Conservation (phyloP, 768 basidiomycete genomes). For the Rubroboletus pulcherrimus region DNA sequence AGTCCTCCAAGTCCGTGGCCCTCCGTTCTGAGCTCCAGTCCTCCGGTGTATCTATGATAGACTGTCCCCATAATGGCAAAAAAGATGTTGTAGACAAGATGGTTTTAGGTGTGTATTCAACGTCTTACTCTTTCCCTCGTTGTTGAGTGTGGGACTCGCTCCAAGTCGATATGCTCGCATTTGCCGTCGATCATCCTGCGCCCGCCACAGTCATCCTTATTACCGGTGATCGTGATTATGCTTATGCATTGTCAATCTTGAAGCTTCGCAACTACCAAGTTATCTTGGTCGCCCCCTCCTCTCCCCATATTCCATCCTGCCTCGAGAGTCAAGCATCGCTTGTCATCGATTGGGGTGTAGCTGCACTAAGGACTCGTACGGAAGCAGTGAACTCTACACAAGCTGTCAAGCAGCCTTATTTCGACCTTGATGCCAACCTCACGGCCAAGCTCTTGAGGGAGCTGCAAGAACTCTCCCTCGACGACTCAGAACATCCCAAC, state of each 20-base stretch:
- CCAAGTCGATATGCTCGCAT: constrained; percentile 63
- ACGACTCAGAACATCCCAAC: constrained; percentile 13
- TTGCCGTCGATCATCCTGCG: constrained; percentile 57
- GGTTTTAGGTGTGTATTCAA: constrained; percentile 37
- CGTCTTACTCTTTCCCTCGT: neutral
- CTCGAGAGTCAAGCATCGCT: constrained; percentile 54
- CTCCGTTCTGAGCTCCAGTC: constrained; percentile 42
- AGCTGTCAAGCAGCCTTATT: constrained; percentile 24
- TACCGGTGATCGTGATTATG: constrained; percentile 64
- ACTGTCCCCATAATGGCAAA: constrained; percentile 32
- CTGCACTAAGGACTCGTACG: constrained; percentile 33
- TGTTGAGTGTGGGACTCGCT: constrained; percentile 2
- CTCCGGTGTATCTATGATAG: constrained; percentile 41
- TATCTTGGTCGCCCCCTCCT: constrained; percentile 44
- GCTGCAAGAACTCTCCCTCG: constrained; percentile 12
- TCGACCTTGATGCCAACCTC: constrained; percentile 23
- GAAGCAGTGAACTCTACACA: constrained; percentile 15
- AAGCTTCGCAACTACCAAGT: constrained; percentile 52
- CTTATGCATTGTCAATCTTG: constrained; percentile 55
- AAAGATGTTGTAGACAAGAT: constrained; percentile 45
- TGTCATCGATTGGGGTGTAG: constrained; percentile 47
- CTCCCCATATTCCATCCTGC: constrained; percentile 37
- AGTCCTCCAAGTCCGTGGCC: constrained; percentile 30
- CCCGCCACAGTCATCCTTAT: constrained; percentile 59
- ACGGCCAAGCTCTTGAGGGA: constrained; percentile 21